Evolutionary conservation across 768 basidiomycete genomes (phyloP).

Genomic region (Astraeus odoratus): DNA sequence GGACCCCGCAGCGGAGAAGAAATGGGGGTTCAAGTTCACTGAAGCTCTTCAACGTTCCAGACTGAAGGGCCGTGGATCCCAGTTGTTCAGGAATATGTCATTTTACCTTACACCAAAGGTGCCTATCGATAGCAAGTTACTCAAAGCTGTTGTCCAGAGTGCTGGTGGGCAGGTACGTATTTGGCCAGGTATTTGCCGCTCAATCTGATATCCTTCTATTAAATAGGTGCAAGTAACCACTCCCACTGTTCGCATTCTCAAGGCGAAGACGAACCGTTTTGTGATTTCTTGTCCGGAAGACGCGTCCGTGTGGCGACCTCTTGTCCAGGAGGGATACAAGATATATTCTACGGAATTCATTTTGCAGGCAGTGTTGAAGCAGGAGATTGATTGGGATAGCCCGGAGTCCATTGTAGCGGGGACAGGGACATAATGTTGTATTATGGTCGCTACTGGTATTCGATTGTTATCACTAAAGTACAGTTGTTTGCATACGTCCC

Average conservation of each 20-base stretch:
- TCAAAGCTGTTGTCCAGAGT: constrained; percentile 63
- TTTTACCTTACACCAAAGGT: constrained; percentile 76
- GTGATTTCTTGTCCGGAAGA: constrained; percentile 67
- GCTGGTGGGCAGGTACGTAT: constrained; percentile 62
- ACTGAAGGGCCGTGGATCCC: constrained; percentile 32
- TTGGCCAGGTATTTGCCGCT: background rate
- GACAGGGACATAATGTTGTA: constrained; percentile 1
- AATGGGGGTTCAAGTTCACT: constrained; percentile 56
- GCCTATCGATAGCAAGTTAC: constrained; percentile 45
- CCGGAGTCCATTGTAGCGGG: constrained; percentile 16
- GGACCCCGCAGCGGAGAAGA: constrained; percentile 59
- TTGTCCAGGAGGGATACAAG: constrained; percentile 41
- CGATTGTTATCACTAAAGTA: too few species aligned
- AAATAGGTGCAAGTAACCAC: constrained; percentile 36
- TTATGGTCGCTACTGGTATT: background rate
- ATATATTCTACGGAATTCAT: constrained; percentile 71
- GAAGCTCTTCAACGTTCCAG: constrained; percentile 58
- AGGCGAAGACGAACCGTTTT: constrained; percentile 41
- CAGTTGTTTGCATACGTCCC: too few species aligned
- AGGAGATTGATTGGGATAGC: constrained; percentile 61
- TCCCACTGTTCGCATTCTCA: constrained; percentile 52
- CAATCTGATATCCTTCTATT: background rate
- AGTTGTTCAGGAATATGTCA: constrained; percentile 53
- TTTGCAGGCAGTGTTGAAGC: constrained; percentile 54
- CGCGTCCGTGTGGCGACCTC: constrained; percentile 55